These are phyloP conservation scores for Candida labiduridarum DNA, from an alignment of 1,139 yeast genomes.

Conservation along the genomic window DNA sequence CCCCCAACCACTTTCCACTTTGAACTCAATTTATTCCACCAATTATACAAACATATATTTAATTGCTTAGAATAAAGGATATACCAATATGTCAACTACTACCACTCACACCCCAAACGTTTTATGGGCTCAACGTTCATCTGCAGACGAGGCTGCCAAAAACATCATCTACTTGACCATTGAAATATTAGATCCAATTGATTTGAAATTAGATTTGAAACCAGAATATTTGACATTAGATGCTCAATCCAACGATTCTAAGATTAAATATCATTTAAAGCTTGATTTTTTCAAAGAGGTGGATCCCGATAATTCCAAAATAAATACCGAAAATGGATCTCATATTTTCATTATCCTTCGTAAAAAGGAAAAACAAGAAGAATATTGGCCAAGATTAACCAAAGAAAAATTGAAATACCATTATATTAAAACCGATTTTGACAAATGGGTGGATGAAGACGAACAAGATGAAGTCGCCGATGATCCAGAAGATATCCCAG, in stretches of 20 bases:
- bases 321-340: slow-evolving; percentile 64
- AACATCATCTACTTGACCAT: slow-evolving; percentile 78
- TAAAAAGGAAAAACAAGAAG: slow-evolving; percentile 67
- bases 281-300: slow-evolving; percentile 76
- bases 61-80: neutral
- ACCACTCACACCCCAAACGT: slow-evolving; percentile 41
- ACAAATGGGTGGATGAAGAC: slow-evolving; percentile 96
- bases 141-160: slow-evolving; percentile 65
- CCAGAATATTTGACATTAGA: slow-evolving; percentile 57
- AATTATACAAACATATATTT: neutral
- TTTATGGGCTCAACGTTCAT: slow-evolving; percentile 96
- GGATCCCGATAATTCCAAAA: slow-evolving; percentile 65
- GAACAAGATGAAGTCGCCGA: slow-evolving; percentile 73
- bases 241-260: slow-evolving; percentile 53
- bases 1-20: neutral
- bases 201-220: slow-evolving; percentile 65
- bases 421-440: slow-evolving; percentile 91
- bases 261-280: slow-evolving; percentile 54
- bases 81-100: neutral
- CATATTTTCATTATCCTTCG: slow-evolving; percentile 69
- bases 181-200: slow-evolving; percentile 68
- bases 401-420: slow-evolving; percentile 71
- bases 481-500: slow-evolving; percentile 43
- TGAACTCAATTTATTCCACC: neutral
- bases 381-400: slow-evolving; percentile 91